Base-by-base conservation (phyloP, 495 filamentous ascomycete genomes). In the Podospora fimiseda region DNA sequence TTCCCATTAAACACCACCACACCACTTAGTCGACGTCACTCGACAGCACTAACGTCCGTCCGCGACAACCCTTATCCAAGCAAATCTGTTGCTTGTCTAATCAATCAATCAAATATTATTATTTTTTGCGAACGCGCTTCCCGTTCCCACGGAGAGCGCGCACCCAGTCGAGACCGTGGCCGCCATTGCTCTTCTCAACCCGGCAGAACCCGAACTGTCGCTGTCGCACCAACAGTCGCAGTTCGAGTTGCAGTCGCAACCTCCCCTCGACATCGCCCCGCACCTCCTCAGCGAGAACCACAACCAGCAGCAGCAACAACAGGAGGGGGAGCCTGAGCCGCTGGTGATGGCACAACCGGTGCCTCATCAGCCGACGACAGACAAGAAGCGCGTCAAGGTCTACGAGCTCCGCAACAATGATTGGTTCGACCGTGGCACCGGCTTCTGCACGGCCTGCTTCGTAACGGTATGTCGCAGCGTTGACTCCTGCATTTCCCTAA, bases 381-480 rank as follows among this genome's bases (percentile, higher is more conserved):
- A 91, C 71, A 89, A 87, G 80, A 95, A 91, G 78, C 87, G 93
- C 77, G 93, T 98, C 61, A 98, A 98, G 77, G 93, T 98, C 60
- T 98, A 98, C 70, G 93, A 98, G 74, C 80, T 98, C 57, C 88
- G 86, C 62, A 89, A 95, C 71, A 96, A 93, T 79, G 94, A 98
- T 80, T 98, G 93, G 93, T 96, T 90, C 67, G 93, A 98, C 73
- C 79, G 94, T 55, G 93, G 93, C 47, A 98, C 93, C 16, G 93
- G 93, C 42, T 97, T 96, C 70, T 98, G 93, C 69, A 87, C 79
- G 20, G 90, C 89, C 20, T 80, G 81, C 58, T 81, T 88, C 53
- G 71, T 84, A 45, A 79, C 83, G 68, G 90, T 96, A 81, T 78
- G 88, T 74, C 33, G 4, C n/a, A 27, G 27, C 15, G 44, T 18